Base-by-base conservation (phyloP, 192 early-diverging fungal genomes). In the Gonapodya prolifera region DNA sequence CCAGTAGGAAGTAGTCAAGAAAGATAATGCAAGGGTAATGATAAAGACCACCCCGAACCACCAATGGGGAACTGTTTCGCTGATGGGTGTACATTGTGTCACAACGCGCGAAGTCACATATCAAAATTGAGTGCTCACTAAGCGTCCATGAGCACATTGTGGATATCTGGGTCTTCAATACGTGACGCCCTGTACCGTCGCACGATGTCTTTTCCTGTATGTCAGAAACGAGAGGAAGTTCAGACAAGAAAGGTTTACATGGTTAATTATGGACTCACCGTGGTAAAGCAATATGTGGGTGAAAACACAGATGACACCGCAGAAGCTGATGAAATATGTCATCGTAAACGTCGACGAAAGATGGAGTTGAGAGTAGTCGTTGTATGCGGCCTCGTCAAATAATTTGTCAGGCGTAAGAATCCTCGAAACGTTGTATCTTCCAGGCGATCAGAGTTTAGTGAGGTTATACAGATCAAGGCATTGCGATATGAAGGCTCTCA, bases 1-100 rank as follows among this genome's bases (percentile, higher is more conserved):
- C 18, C 31, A 35, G 70, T 33, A n/a, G 2, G 33, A 1, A 71
- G 74, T 23, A n/a, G 70, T 70, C 23, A 78, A 28, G 1, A 75
- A 34, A 35, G 76, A 69, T 28, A 35, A 36, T 2, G 31, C 70
- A 17, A 78, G 30, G 18, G 45, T 78, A 0, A 28, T 23, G 0
- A 80, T n/a, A 2, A 81, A 70, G 31, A 81, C 28, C 28, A 31
- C 32, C 23, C 80, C 77, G n/a, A 94, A 95, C 92, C 91, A 93
- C 88, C 89, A 92, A 34, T 85, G 82, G 69, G 94, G 94, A n/a
- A 92, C 90, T 77, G 92, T 90, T 33, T 85, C 84, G 80, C n/a
- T n/a, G n/a, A n/a, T n/a, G n/a, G n/a, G n/a, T n/a, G n/a, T n/a
- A n/a, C n/a, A n/a, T n/a, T n/a, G n/a, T n/a, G n/a, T n/a, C n/a